phyloP scores from a whole-genome alignment of 2,329 filamentous ascomycete species.

The Diplodia corticola region DNA sequence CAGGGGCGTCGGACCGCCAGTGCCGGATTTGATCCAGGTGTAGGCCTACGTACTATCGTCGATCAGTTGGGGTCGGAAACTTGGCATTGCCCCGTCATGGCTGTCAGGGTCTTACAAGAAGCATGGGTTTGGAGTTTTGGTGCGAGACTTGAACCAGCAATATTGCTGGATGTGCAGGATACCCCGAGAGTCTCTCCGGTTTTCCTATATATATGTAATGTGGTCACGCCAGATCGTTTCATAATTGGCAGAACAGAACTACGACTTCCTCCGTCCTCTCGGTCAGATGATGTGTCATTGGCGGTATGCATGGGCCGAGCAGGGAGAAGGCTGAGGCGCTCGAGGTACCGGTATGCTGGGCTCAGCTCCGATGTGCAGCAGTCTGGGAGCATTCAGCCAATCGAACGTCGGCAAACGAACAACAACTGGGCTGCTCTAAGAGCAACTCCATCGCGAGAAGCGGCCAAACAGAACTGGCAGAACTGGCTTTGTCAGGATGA shows the following conservation, averaged over 20 bases:
- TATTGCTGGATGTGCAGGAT: background rate
- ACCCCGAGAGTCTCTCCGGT: background rate
- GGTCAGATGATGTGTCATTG: background rate
- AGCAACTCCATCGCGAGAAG: background rate
- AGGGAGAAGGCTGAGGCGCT: background rate
- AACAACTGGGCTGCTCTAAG: background rate
- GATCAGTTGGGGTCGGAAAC: background rate
- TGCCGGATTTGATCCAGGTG: conserved; percentile 67
- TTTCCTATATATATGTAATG: background rate
- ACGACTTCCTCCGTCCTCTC: background rate
- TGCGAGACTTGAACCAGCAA: conserved; percentile 1
- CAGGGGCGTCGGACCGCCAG: conserved; percentile 77
- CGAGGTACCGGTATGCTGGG: background rate
- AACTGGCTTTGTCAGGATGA: conserved; percentile 1
- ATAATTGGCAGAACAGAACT: background rate
- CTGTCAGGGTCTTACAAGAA: background rate
- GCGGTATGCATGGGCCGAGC: background rate
- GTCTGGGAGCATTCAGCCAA: background rate
- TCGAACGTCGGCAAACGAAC: background rate
- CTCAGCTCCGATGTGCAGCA: background rate
- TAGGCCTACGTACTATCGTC: background rate
- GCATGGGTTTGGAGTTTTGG: conserved; percentile 3
- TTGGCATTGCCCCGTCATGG: background rate
- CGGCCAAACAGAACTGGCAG: background rate
- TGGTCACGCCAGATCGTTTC: background rate